Conservation (phyloP, 345 rosid species). For the Abelmoschus esculentus region DNA sequence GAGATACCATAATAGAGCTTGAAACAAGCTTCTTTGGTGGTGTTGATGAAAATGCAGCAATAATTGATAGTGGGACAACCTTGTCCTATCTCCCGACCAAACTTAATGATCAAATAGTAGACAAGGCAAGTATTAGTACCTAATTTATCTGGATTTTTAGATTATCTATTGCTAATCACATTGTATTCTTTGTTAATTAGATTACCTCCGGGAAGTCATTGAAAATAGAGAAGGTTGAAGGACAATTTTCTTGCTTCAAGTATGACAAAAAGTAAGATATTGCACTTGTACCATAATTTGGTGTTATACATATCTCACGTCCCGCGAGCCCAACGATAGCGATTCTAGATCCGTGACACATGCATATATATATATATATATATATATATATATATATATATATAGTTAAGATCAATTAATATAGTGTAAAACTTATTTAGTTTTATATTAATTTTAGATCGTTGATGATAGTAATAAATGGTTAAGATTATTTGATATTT, state of each 20-base stretch:
- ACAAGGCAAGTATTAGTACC: constrained; percentile 26
- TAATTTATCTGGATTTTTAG: background rate
- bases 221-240: constrained; percentile 41
- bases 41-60: constrained; percentile 42
- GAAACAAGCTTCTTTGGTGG: constrained; percentile 40
- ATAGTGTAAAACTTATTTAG: too few relatives aligned
- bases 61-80: constrained; percentile 93
- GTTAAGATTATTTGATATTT: too few relatives aligned
- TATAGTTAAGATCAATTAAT: too few relatives aligned
- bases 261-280: constrained; percentile 49
- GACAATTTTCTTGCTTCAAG: constrained; percentile 56
- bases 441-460: too few relatives aligned
- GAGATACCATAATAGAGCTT: constrained; percentile 38
- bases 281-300: background rate
- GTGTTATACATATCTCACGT: too few relatives aligned
- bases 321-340: too few relatives aligned
- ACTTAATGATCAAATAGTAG: constrained; percentile 44
- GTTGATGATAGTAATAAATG: too few relatives aligned
- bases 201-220: constrained; percentile 42
- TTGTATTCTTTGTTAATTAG: constrained; percentile 28
- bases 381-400: too few relatives aligned
- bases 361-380: too few relatives aligned
- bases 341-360: too few relatives aligned
- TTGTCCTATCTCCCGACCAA: constrained; percentile 67
- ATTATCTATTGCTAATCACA: background rate